Conservation (phyloP, 306 rosid genomes). For the Prunus mongolica region DNA sequence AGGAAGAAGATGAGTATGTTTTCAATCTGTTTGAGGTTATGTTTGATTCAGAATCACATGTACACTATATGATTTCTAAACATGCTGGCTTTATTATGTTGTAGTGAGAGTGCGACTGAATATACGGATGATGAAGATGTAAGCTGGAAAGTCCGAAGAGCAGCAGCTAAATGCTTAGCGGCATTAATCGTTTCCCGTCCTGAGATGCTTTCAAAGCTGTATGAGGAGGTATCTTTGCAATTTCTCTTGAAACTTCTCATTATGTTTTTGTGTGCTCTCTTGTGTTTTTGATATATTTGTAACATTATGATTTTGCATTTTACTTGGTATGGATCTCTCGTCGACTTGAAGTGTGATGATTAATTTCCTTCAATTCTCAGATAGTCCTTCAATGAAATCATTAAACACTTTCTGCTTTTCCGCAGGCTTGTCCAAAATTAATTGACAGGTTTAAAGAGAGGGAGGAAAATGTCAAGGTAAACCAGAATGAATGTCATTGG, state of each 20-base stretch:
- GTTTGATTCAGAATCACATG: neutral
- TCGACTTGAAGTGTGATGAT: neutral
- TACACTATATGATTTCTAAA: constrained; percentile 18
- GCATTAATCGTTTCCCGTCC: constrained; percentile 97
- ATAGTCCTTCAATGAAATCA: neutral
- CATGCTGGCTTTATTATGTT: constrained; percentile 24
- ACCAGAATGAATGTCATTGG: constrained; percentile 5
- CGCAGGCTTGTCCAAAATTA: constrained; percentile 96
- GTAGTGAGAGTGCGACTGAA: constrained; percentile 97
- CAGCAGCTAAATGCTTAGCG: constrained; percentile 98
- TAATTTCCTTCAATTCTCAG: neutral
- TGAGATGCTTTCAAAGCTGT: constrained; percentile 83
- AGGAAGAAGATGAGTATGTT: constrained; percentile 97
- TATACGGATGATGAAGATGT: constrained; percentile 98
- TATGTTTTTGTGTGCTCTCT: neutral
- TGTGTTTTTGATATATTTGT: neutral
- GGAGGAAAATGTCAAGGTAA: constrained; percentile 98
- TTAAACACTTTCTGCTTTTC: constrained; percentile 19
- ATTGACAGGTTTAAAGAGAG: constrained; percentile 96
- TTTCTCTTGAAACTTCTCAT: neutral
- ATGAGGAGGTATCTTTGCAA: constrained; percentile 73
- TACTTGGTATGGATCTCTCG: neutral
- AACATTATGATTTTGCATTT: neutral
- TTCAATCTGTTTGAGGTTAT: constrained; percentile 15
- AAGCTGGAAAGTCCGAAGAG: constrained; percentile 99